A percentile compares a stretch with the other conserved stretches of the same genome.
These are phyloP conservation scores for Candida xiaguanensis DNA, from an alignment of 805 yeast species.

Conservation along the genomic window DNA sequence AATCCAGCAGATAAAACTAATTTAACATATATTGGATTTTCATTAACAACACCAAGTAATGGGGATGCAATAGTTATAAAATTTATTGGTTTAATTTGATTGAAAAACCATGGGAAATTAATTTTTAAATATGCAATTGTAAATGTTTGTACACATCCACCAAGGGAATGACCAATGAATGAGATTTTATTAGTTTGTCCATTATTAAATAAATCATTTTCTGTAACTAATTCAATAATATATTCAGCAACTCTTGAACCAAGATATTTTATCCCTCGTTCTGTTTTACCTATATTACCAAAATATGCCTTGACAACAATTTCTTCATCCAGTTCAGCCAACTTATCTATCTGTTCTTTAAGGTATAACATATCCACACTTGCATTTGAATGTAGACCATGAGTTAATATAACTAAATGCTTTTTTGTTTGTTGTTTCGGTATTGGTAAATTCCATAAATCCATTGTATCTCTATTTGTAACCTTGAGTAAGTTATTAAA, in stretches of 20 bases:
- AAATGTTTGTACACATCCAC: conserved; percentile 89
- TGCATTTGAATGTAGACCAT: conserved; percentile 87
- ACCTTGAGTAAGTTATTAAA: conserved; percentile 41
- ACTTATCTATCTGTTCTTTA: conserved; percentile 70
- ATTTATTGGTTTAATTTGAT: conserved; percentile 63
- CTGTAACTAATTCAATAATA: conserved; percentile 51
- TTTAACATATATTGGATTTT: conserved; percentile 82
- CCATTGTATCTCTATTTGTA: conserved; percentile 54
- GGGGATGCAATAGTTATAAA: conserved; percentile 87
- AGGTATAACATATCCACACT: conserved; percentile 87
- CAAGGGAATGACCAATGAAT: conserved; percentile 89
- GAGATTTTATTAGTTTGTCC: conserved; percentile 61
- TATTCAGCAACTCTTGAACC: conserved; percentile 81
- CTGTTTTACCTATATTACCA: conserved; percentile 85
- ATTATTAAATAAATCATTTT: conserved; percentile 33
- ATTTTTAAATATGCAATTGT: conserved; percentile 76
- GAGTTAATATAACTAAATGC: conserved; percentile 83
- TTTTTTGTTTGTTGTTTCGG: conserved; percentile 50
- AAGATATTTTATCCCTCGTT: conserved; percentile 77
- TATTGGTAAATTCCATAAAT: conserved; percentile 71
- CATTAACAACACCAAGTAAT: conserved; percentile 79
- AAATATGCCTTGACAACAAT: conserved; percentile 78
- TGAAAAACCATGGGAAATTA: conserved; percentile 69
- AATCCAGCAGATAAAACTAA: conserved; percentile 82
- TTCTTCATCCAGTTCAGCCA: conserved; percentile 34